Evolutionary conservation across 2,329 filamentous ascomycete species (phyloP), one percentile per base, ranked within the genome.

Genomic region (Fusarium tanahbumbuense): DNA sequence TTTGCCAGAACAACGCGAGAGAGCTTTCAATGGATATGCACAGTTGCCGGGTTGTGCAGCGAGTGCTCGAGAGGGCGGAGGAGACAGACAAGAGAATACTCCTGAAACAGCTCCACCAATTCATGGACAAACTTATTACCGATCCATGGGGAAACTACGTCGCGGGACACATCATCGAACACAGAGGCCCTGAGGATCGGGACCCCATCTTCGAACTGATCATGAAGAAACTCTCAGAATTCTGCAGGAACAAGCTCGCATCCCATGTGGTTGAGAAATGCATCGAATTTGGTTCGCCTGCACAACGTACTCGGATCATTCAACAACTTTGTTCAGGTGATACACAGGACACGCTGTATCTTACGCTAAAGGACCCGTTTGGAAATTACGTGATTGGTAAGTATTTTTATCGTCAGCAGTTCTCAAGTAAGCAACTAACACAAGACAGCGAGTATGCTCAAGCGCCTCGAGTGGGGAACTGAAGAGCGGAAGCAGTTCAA

Each of bases 191-290:
- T 6, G 88, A 91, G 59, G 93, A 98, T 75, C 88, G 90, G 22
- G 85, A 86, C 16, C 88, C 85, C 73, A 91, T 98, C 75, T 92
- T 97, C 59, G 81, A 86, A 27, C 83, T 93, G 48, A 91, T 98
- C 69, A 90, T 91, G 70, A 84, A 85, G 15, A 88, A 93, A 60
- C 83, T 97, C 4, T 81, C 97, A 41, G 82, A 83, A 2, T 90
- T 93, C 73, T 97, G 94, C 27, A 97, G 94, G 83, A 93, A 98
- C 83, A 99, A 99, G 78, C 97, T 93, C 76, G 95, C 96, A 1
- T 98, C 94, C 76, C 98, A 99, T 74, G 95, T 99, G 5, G 95
- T 99, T 1, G 96, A 99, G 81, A 95, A 93, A 80, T 97, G 94
- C 77, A 91, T 98, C 64, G 85, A 91, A 58, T 88, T 86, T 71